Evolutionary conservation across 495 filamentous ascomycete genomes (phyloP).

Genomic region (Chlorociboria aeruginascens): DNA sequence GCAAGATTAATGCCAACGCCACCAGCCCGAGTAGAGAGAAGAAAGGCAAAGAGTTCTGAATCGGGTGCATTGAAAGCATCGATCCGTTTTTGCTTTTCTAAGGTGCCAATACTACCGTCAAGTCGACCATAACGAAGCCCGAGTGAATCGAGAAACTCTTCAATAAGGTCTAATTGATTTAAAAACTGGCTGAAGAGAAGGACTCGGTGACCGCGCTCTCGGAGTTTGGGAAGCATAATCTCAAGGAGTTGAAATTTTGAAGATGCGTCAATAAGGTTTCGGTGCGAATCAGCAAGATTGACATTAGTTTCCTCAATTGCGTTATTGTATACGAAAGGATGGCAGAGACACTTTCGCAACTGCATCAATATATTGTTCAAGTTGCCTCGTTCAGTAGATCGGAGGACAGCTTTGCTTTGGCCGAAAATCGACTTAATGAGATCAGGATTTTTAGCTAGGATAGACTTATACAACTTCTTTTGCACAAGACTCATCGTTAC

Average conservation of each 20-base stretch:
- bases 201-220: constrained; percentile 80
- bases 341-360: constrained; percentile 85
- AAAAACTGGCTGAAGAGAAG: constrained; percentile 96
- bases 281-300: constrained; percentile 41
- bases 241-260: constrained; percentile 81
- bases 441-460: constrained; percentile 75
- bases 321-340: constrained; percentile 86
- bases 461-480: constrained; percentile 89
- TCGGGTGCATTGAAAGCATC: constrained; percentile 83
- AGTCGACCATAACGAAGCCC: constrained; percentile 63
- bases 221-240: constrained; percentile 81
- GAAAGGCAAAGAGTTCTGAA: constrained; percentile 74
- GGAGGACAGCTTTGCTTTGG: constrained; percentile 39
- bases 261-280: constrained; percentile 81
- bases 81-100: constrained; percentile 88
- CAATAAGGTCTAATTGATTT: constrained; percentile 73
- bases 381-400: constrained; percentile 57
- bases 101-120: constrained; percentile 65
- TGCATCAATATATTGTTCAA: constrained; percentile 94
- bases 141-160: constrained; percentile 75
- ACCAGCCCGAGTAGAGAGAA: constrained; percentile 86
- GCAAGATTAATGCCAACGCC: constrained; percentile 97
- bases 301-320: constrained; percentile 71
- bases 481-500: constrained; percentile 87
- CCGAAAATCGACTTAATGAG: constrained; percentile 81